Base-by-base conservation (phyloP, 2,329 filamentous ascomycete species). In the Penicillium sp. region DNA sequence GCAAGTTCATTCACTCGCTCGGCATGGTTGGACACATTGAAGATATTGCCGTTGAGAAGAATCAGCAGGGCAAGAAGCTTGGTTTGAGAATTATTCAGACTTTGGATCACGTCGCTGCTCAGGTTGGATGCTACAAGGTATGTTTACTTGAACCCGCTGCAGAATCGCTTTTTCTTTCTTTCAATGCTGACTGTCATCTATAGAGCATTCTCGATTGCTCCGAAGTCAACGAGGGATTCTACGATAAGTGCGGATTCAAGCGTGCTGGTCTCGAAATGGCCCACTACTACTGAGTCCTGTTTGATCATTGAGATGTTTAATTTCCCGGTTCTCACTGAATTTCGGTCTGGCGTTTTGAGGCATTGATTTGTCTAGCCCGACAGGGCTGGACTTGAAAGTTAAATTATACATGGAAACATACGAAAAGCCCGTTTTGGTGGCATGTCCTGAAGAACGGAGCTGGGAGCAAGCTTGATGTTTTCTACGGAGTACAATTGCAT, bases 41-140 rank as follows among this genome's bases (percentile, higher is more conserved):
- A 75, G 94, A 99, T 72, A 97, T 99, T 72, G 92, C 93, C 16
- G 92, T 99, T 36, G 87, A 90, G 61, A 92, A 92, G 77, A 90
- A 95, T 67, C 92, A 97, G 77, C 94, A 97, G 76, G 94, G 94
- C 64, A 97, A 97, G 84, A 97, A 96, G 78, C 81, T 97, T 41
- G 94, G 94, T 4, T 79, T 97, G 69, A 84, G 91, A 63, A 88
- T 97, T 63, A 97, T 97, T 67, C 90, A 97, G 77, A 92, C 93
- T 7, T 82, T 99, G 69, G 92, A 97, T 75, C 88, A 83, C 71
- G 87, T 97, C 56, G 92, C 92, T 51, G 86, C 90, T 71, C 84
- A 91, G 71, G 87, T 94, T 54, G 94, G 93, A 51, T 97, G 93
- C 77, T 97, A 97, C 77, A 97, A 91, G 88, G 81, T 82, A 69